These are phyloP conservation scores for Chlorella variabilis DNA, from an alignment of 163 green algal species.

Conservation along the genomic window DNA sequence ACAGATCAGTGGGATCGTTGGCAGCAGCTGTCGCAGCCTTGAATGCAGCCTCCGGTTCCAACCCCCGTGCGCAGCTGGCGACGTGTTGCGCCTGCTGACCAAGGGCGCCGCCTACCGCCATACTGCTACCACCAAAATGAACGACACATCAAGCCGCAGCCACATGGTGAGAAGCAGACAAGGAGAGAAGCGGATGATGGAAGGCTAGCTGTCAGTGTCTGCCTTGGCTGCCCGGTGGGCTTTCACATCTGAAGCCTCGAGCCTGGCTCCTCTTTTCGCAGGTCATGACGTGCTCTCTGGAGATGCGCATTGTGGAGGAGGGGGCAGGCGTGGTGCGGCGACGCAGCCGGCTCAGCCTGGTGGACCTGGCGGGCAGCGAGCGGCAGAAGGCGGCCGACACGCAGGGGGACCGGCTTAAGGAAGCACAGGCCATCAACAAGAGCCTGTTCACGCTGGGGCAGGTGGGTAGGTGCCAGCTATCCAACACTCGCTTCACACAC, in stretches of 20 bases:
- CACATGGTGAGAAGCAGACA: slow-evolving; percentile 60
- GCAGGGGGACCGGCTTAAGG: slow-evolving; percentile 64
- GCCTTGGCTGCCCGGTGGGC: no score
- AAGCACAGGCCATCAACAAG: slow-evolving; percentile 76
- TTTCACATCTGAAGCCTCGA: no score
- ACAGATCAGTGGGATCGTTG: background rate
- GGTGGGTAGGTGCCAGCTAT: background rate
- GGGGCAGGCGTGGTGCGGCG: slow-evolving; percentile 15
- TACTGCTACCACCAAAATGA: slow-evolving; percentile 74
- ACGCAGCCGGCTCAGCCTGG: slow-evolving; percentile 29
- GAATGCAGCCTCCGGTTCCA: no score
- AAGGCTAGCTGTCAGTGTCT: no score
- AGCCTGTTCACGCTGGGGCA: slow-evolving; percentile 65
- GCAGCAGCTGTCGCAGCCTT: background rate
- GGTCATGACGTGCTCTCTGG: slow-evolving; percentile 74
- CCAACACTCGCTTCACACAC: background rate
- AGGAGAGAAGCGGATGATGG: no score
- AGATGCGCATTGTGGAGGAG: slow-evolving; percentile 38
- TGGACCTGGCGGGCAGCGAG: slow-evolving; percentile 77
- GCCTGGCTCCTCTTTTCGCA: background rate
- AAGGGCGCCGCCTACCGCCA: slow-evolving; percentile 35
- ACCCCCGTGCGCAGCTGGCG: slow-evolving; percentile 18
- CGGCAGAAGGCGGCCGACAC: slow-evolving; percentile 59
- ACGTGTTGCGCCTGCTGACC: slow-evolving; percentile 45
- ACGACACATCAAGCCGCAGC: slow-evolving; percentile 77